Base-by-base conservation (phyloP, 768 basidiomycete genomes). In the Suillus sp. region DNA sequence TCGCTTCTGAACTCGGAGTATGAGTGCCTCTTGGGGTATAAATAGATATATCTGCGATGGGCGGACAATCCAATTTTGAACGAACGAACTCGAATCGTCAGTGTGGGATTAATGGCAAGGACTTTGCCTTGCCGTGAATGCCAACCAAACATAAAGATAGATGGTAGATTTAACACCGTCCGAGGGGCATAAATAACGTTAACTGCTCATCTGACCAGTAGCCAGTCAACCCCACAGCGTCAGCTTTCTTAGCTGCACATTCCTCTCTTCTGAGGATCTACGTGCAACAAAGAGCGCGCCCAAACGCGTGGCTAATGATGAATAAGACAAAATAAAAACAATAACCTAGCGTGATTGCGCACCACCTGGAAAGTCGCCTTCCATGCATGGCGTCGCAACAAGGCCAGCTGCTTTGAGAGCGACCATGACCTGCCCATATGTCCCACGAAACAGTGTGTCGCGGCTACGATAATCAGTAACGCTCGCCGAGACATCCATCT, bases 151-250 rank as follows among this genome's bases (percentile, higher is more conserved):
- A 57, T 30, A 20, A 57, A 18, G 25, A 30, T 20, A 40, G 10
- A 57, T n/a, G 20, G 27, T 56, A 57, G 25, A 30, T 18, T 40
- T 13, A 40, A 38, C 27, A 57, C 11, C 11, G 27, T 57, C 38
- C 9, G 25, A 38, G 38, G 38, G 18, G 10, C 37, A 57, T 57
- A 57, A 30, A 30, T 57, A 57, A 27, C 27, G 56, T 25, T 37
- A 27, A 32, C 13, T 40, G 9, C 7, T 2, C 22, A 37, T 20
- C 9, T 30, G 38, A 30, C 35, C 18, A 1, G 56, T 11, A 40
- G 18, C 76, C 65, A 80, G 34, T 77, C 65, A 80, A 30, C 77
- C 80, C 79, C 80, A 80, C 38, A 81, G 55, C 0, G 80, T 79
- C 8, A 81, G 72, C 64, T 78, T 78, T 64, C 67, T 73, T 61